phyloP scores from a whole-genome alignment of 2,329 filamentous ascomycete species.

The Dryadomyces sulphureus region DNA sequence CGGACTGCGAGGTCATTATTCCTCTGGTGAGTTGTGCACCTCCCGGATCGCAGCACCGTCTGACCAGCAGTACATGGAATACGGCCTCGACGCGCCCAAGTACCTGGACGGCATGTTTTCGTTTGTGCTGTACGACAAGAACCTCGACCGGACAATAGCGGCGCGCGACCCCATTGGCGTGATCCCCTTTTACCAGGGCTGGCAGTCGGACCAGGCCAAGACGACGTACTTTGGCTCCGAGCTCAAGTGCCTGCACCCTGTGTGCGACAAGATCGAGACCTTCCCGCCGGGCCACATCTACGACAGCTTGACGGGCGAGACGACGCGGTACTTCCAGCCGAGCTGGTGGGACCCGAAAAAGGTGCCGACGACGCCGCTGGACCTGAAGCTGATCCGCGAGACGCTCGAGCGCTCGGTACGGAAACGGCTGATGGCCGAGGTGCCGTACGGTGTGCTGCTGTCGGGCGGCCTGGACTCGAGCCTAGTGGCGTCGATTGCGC shows the following conservation, averaged over 20 bases:
- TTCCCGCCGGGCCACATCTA: slow-evolving; percentile 95
- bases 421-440: slow-evolving; percentile 97
- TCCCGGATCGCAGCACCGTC: background rate
- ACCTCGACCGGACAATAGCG: slow-evolving; percentile 78
- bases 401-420: slow-evolving; percentile 81
- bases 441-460: slow-evolving; percentile 89
- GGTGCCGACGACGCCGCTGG: slow-evolving; percentile 65
- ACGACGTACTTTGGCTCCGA: slow-evolving; percentile 95
- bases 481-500: slow-evolving; percentile 85
- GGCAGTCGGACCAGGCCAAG: slow-evolving; percentile 66
- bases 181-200: slow-evolving; percentile 94
- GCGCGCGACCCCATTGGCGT: slow-evolving; percentile 94
- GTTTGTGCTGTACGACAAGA: slow-evolving; percentile 95
- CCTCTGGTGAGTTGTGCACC: slow-evolving; percentile 53
- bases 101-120: slow-evolving; percentile 99
- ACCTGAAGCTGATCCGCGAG: slow-evolving; percentile 68
- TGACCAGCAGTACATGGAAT: slow-evolving; percentile 61
- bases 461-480: slow-evolving; percentile 95
- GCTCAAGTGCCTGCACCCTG: slow-evolving; percentile 80
- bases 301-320: slow-evolving; percentile 78
- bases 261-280: slow-evolving; percentile 87
- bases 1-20: slow-evolving; percentile 97
- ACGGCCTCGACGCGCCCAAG: slow-evolving; percentile 84
- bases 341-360: slow-evolving; percentile 78
- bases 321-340: slow-evolving; percentile 81